Evolutionary conservation across 345 rosid genomes (phyloP).

Genomic region (Syzygium aromaticum): DNA sequence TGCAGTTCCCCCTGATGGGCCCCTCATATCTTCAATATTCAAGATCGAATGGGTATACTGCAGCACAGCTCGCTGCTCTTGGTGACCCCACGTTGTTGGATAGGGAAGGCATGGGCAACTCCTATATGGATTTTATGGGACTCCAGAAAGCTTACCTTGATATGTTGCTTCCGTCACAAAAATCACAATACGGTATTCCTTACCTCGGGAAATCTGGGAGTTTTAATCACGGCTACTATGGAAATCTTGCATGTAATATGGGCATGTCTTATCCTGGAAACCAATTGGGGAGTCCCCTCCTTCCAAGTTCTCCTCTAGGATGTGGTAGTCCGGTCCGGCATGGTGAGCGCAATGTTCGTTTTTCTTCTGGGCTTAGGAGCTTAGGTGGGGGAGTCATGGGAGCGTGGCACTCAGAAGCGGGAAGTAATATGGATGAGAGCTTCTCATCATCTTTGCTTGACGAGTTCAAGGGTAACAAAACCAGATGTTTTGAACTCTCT

Average conservation of each 20-base stretch:
- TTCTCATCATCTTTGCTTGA: slow-evolving; percentile 53
- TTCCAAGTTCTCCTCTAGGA: slow-evolving; percentile 42
- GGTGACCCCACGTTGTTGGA: slow-evolving; percentile 29
- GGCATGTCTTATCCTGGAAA: slow-evolving; percentile 51
- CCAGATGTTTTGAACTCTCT: slow-evolving; percentile 62
- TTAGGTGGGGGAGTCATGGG: slow-evolving; percentile 40
- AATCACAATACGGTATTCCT: slow-evolving; percentile 40
- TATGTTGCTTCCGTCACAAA: slow-evolving; percentile 31
- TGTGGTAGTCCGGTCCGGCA: slow-evolving; percentile 43
- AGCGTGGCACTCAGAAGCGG: slow-evolving; percentile 46
- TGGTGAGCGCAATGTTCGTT: slow-evolving; percentile 36
- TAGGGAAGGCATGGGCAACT: slow-evolving; percentile 29
- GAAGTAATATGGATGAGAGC: slow-evolving; percentile 36
- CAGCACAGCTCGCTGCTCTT: slow-evolving; percentile 42
- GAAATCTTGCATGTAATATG: slow-evolving; percentile 38
- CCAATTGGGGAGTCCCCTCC: slow-evolving; percentile 26
- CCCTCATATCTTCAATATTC: slow-evolving; percentile 37
- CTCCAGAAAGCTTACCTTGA: slow-evolving; percentile 51
- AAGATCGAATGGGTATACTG: slow-evolving; percentile 40
- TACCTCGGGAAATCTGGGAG: slow-evolving; percentile 35
- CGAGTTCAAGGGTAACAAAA: slow-evolving; percentile 62
- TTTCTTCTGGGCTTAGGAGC: slow-evolving; percentile 43
- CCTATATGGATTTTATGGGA: slow-evolving; percentile 42
- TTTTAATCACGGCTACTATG: slow-evolving; percentile 31
- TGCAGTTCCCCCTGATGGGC: slow-evolving; percentile 33